These are phyloP conservation scores for Coniella lustricola DNA, from an alignment of 2,329 filamentous ascomycete genomes.

Conservation along the genomic window DNA sequence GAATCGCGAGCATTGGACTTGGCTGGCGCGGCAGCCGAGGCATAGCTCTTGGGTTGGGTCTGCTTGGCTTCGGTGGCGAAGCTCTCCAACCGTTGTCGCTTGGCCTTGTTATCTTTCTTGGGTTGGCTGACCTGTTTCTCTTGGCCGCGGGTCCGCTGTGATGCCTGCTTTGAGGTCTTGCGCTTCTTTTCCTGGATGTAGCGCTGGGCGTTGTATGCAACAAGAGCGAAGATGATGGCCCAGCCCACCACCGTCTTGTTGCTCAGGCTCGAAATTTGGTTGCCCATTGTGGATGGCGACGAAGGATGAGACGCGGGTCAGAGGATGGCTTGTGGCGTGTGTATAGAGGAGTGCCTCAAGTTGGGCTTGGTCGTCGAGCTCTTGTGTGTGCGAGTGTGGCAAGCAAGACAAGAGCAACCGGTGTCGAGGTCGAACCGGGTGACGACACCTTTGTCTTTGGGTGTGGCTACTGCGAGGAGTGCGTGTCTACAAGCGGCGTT, in stretches of 20 bases:
- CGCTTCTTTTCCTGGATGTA: conserved; percentile 19
- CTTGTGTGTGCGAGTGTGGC: not conserved
- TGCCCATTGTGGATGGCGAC: conserved; percentile 26
- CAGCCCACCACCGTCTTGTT: conserved; percentile 24
- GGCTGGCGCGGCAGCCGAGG: conserved; percentile 14
- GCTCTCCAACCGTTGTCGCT: conserved; percentile 36
- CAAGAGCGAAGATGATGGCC: conserved; percentile 23
- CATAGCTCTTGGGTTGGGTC: conserved; percentile 30
- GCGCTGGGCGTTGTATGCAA: conserved; percentile 20
- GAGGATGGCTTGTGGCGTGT: not conserved
- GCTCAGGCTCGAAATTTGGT: conserved; percentile 25
- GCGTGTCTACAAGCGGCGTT: not conserved
- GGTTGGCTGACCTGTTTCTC: conserved; percentile 27
- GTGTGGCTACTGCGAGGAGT: not conserved
- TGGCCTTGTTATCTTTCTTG: conserved; percentile 31
- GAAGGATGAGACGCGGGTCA: not conserved
- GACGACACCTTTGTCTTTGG: not conserved
- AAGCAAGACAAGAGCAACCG: not conserved
- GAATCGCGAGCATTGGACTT: conserved; percentile 34
- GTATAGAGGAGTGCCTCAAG: too few relatives aligned
- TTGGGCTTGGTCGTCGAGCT: not conserved
- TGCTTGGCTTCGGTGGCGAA: conserved; percentile 26
- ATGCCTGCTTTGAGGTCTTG: conserved; percentile 20
- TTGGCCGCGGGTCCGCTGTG: conserved; percentile 21
- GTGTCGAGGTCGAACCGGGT: not conserved